Percentiles rank a stretch among this genome's conserved stretches.
phyloP scores from a whole-genome alignment of 805 yeast species.

The Candida sithepensis region DNA sequence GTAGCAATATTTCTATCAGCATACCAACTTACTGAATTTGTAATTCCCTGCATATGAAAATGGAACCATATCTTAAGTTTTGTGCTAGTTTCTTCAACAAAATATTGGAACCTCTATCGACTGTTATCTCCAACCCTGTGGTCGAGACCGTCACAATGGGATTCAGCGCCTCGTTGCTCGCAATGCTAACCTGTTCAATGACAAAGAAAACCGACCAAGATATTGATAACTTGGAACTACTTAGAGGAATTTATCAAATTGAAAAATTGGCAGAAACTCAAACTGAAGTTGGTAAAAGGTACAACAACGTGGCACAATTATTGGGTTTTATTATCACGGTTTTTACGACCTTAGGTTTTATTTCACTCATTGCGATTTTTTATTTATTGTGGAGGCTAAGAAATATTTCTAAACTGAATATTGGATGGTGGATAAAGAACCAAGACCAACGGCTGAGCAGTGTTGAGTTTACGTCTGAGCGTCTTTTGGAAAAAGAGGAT shows the following conservation, averaged over 20 bases:
- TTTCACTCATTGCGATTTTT: not conserved
- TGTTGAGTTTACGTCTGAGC: conserved; percentile 14
- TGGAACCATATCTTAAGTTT: not conserved
- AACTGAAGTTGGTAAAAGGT: conserved; percentile 5
- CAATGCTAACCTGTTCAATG: conserved; percentile 14
- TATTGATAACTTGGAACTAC: conserved; percentile 6
- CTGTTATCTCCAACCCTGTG: conserved; percentile 10
- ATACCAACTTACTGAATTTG: no score
- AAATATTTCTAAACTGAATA: conserved; percentile 2
- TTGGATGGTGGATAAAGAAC: conserved; percentile 1
- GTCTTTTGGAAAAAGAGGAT: conserved; percentile 17
- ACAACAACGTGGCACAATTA: conserved; percentile 14
- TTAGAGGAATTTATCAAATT: conserved; percentile 14
- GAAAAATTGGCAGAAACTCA: conserved; percentile 16
- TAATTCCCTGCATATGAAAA: not conserved
- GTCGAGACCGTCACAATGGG: conserved; percentile 18
- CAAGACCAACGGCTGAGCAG: conserved; percentile 13
- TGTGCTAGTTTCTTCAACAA: not conserved
- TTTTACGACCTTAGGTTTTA: not conserved
- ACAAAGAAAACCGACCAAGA: conserved; percentile 7
- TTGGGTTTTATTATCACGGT: conserved; percentile 8
- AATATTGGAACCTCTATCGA: conserved; percentile 3
- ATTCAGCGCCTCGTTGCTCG: conserved; percentile 17
- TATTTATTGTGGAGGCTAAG: conserved; percentile 5
- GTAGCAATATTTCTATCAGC: no score